Conservation (phyloP, 2,329 filamentous ascomycete genomes). For the Tolypocladium endophyticum region DNA sequence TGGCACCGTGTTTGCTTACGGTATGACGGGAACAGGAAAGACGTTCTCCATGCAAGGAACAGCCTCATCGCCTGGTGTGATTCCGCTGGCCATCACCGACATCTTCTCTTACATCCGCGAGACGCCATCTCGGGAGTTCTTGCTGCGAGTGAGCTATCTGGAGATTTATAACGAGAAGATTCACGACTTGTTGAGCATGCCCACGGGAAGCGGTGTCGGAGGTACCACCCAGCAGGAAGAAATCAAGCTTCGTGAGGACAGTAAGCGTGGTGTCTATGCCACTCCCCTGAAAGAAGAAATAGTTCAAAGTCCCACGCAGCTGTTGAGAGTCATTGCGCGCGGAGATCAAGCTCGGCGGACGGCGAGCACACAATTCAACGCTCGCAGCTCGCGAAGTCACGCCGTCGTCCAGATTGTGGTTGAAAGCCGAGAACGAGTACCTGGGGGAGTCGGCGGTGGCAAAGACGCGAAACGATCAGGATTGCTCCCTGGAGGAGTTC, state of each 20-base stretch:
- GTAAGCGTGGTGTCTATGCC: conserved; percentile 92
- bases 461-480: conserved; percentile 52
- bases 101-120: conserved; percentile 99
- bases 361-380: conserved; percentile 93
- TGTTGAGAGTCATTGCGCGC: conserved; percentile 86
- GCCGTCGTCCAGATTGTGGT: conserved; percentile 98
- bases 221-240: conserved; percentile 62
- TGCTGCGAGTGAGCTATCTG: conserved; percentile 91
- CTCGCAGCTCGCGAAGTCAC: conserved; percentile 92
- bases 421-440: conserved; percentile 81
- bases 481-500: conserved; percentile 74
- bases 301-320: conserved; percentile 91
- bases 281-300: conserved; percentile 96
- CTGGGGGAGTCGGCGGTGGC: conserved; percentile 34
- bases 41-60: conserved; percentile 99
- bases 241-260: conserved; percentile 94
- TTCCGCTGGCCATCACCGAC: conserved; percentile 92
- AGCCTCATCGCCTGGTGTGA: conserved; percentile 88
- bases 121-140: conserved; percentile 86
- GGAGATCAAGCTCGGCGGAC: conserved; percentile 86
- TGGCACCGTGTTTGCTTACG: conserved; percentile 95
- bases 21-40: conserved; percentile 98
- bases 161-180: conserved; percentile 99
- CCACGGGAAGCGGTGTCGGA: conserved; percentile 46
- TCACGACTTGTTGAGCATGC: conserved; percentile 78